A percentile compares a stretch with the other conserved stretches of the same genome.
These are phyloP conservation scores for Aurantiochytrium sp. DNA, from an alignment of 108 stramenopile genomes.

Conservation along the genomic window DNA sequence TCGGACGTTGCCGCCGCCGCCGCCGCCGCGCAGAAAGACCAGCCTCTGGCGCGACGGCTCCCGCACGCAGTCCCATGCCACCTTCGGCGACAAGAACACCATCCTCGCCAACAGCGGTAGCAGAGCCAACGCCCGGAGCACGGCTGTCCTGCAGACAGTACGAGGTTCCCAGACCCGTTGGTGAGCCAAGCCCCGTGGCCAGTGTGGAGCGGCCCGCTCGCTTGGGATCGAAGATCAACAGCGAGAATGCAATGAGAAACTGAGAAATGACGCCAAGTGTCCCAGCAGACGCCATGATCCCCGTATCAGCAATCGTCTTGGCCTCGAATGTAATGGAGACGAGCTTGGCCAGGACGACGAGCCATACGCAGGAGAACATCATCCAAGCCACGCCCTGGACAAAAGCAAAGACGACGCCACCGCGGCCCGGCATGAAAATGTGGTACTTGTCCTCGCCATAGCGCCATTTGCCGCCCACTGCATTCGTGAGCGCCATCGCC, in stretches of 20 bases:
- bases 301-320: background rate
- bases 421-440: background rate
- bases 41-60: too few species aligned
- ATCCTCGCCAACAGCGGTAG: too few species aligned
- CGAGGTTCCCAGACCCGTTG: background rate
- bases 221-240: background rate
- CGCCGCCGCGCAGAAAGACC: too few species aligned
- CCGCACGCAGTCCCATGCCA: too few species aligned
- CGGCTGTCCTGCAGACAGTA: too few species aligned
- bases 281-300: background rate
- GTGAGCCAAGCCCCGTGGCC: background rate
- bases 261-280: background rate
- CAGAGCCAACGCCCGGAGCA: too few species aligned
- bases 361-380: background rate
- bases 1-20: too few species aligned
- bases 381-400: conserved; percentile 1
- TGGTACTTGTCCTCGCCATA: background rate
- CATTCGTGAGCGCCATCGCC: conserved; percentile 9
- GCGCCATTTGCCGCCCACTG: background rate
- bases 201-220: background rate
- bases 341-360: background rate
- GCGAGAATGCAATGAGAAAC: background rate
- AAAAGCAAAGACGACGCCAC: background rate
- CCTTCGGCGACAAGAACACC: too few species aligned
- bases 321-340: background rate